A percentile compares a stretch with the other conserved stretches of the same genome.
Conservation (phyloP, 805 yeast species). For the Candida rishiriensis region DNA sequence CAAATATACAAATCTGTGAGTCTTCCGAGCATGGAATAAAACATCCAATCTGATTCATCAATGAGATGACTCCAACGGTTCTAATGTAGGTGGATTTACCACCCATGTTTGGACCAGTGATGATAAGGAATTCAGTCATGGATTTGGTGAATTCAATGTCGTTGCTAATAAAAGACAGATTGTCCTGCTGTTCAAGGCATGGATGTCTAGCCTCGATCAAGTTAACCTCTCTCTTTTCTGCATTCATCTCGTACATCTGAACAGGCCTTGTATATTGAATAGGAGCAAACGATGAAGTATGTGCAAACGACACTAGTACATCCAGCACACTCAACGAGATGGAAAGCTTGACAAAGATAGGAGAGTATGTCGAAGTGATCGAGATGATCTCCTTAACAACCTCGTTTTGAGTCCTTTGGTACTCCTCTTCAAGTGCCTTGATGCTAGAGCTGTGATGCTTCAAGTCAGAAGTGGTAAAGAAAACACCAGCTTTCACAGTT, state of each 20-base stretch:
- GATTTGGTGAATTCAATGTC: conserved; percentile 66
- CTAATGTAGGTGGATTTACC: conserved; percentile 93
- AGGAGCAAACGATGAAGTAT: conserved; percentile 78
- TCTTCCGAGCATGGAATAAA: conserved; percentile 71
- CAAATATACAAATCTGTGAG: conserved; percentile 81
- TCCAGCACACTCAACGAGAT: conserved; percentile 68
- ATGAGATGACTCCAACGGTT: conserved; percentile 80
- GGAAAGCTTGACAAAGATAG: conserved; percentile 68
- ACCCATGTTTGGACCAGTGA: conserved; percentile 98
- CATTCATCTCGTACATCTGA: conserved; percentile 48
- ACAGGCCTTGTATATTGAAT: conserved; percentile 71
- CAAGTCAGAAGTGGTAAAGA: conserved; percentile 72
- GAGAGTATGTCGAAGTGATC: conserved; percentile 76
- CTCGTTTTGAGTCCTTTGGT: conserved; percentile 68
- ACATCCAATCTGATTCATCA: conserved; percentile 87
- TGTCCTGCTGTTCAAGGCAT: conserved; percentile 89
- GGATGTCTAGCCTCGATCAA: conserved; percentile 89
- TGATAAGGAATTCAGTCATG: conserved; percentile 66
- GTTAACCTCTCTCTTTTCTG: conserved; percentile 42
- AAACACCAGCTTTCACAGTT: conserved; percentile 94
- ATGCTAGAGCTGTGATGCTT: conserved; percentile 56
- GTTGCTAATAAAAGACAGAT: conserved; percentile 83
- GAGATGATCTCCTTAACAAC: conserved; percentile 79
- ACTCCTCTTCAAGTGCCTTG: conserved; percentile 55
- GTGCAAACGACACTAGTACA: conserved; percentile 82